Percentiles rank a stretch among this genome's conserved stretches.
These are phyloP conservation scores for Dendrobium officinale DNA, from an alignment of 106 monocot species.

Conservation along the genomic window DNA sequence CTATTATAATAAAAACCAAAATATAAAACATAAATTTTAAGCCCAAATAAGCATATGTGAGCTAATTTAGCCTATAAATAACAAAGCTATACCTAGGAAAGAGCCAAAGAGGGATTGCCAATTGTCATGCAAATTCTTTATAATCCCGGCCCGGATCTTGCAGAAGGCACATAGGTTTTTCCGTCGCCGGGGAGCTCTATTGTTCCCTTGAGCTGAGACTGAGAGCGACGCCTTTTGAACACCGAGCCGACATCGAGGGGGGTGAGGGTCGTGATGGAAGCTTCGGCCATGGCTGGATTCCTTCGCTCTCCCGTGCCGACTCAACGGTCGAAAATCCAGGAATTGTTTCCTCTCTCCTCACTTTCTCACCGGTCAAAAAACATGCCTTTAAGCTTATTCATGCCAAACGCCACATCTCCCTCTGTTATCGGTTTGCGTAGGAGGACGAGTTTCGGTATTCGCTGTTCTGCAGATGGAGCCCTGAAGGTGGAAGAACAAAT, in stretches of 20 bases:
- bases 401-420: not conserved
- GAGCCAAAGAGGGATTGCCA: too few relatives aligned
- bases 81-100: too few relatives aligned
- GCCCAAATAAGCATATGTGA: too few relatives aligned
- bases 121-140: too few relatives aligned
- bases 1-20: too few relatives aligned
- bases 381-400: not conserved
- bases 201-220: too few relatives aligned
- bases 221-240: too few relatives aligned
- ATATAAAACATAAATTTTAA: too few relatives aligned
- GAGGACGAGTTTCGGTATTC: not conserved
- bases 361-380: not conserved
- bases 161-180: too few relatives aligned
- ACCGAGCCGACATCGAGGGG: not conserved
- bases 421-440: not conserved
- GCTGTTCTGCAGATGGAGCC: slow-evolving; percentile 10
- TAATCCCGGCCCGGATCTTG: too few relatives aligned
- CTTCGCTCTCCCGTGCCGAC: slow-evolving; percentile 6
- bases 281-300: slow-evolving; percentile 31
- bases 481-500: slow-evolving; percentile 12
- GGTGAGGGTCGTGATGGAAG: slow-evolving; percentile 21
- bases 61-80: too few relatives aligned
- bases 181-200: too few relatives aligned
- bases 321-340: not conserved
- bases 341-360: not conserved